phyloP scores from a whole-genome alignment of 2,329 filamentous ascomycete species.

The Colletotrichum sp. region DNA sequence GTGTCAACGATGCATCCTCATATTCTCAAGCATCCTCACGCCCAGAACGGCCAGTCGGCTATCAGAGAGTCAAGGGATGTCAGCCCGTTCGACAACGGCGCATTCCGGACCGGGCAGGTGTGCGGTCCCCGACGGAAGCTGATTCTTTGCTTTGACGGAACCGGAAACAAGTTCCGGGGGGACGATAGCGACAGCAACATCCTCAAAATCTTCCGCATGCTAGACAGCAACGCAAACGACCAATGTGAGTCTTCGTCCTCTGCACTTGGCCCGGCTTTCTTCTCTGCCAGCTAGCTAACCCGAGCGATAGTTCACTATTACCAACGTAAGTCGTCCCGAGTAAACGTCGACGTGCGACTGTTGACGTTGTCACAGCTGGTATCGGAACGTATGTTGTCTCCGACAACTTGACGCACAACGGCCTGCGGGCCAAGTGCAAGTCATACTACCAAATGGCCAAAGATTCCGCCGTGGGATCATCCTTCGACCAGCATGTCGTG shows the following conservation, averaged over 20 bases:
- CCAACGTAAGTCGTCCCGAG: conserved; percentile 53
- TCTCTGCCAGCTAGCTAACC: background rate
- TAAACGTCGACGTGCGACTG: no score
- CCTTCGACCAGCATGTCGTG: conserved; percentile 83
- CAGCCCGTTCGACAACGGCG: background rate
- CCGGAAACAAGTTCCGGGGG: conserved; percentile 68
- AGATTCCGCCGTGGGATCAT: conserved; percentile 80
- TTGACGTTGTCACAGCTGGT: conserved; percentile 49
- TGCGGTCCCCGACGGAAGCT: conserved; percentile 44
- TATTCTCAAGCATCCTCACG: background rate
- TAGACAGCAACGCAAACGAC: conserved; percentile 66
- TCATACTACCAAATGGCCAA: conserved; percentile 77
- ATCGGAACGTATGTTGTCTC: conserved; percentile 77
- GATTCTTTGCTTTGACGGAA: conserved; percentile 68
- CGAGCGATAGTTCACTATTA: conserved; percentile 59
- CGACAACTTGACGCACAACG: conserved; percentile 62
- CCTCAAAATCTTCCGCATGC: conserved; percentile 73
- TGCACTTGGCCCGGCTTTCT: background rate
- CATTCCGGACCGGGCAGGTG: background rate
- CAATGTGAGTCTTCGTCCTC: conserved; percentile 51
- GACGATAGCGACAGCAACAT: conserved; percentile 70
- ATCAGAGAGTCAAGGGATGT: background rate
- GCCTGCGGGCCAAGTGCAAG: conserved; percentile 59
- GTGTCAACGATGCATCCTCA: background rate
- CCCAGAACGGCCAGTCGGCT: background rate